These are phyloP conservation scores for Leishmania tropica DNA, from an alignment of 208 protist species.

Conservation along the genomic window DNA sequence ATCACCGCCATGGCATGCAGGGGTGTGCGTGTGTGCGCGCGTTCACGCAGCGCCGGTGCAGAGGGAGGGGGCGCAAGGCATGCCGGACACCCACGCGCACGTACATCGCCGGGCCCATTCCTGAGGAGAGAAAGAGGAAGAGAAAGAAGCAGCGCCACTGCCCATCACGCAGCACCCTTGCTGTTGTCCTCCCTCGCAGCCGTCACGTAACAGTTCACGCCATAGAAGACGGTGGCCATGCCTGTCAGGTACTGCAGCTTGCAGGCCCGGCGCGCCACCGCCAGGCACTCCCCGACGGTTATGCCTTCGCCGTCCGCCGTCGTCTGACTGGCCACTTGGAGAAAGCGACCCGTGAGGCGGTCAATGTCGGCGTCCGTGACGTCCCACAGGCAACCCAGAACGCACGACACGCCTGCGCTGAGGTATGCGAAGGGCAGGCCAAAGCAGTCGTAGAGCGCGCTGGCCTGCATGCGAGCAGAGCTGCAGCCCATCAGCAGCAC, in stretches of 20 bases:
- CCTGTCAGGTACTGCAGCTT: constrained; percentile 64
- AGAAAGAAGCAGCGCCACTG: background rate
- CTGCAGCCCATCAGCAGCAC: constrained; percentile 87
- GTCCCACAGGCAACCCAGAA: constrained; percentile 80
- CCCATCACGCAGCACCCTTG: background rate
- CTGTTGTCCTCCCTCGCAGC: background rate
- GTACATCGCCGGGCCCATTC: background rate
- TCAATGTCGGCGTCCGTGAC: constrained; percentile 85
- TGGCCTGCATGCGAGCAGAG: constrained; percentile 53
- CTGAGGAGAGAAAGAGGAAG: constrained; percentile 5
- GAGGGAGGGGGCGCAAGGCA: background rate
- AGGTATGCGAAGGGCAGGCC: constrained; percentile 78
- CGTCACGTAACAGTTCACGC: constrained; percentile 36
- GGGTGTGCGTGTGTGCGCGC: background rate
- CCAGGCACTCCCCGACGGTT: constrained; percentile 58
- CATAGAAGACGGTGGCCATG: constrained; percentile 62
- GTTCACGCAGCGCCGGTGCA: background rate
- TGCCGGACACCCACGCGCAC: background rate
- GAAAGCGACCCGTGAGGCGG: constrained; percentile 51
- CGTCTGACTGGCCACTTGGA: constrained; percentile 12
- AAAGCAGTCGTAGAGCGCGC: constrained; percentile 40
- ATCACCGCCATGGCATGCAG: background rate
- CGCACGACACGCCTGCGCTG: constrained; percentile 58
- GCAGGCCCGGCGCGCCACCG: constrained; percentile 44
- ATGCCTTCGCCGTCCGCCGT: background rate